Percentiles rank a stretch among this genome's conserved stretches.
Conservation (phyloP, 257 asterid genomes). For the Gardenia jasminoides region DNA sequence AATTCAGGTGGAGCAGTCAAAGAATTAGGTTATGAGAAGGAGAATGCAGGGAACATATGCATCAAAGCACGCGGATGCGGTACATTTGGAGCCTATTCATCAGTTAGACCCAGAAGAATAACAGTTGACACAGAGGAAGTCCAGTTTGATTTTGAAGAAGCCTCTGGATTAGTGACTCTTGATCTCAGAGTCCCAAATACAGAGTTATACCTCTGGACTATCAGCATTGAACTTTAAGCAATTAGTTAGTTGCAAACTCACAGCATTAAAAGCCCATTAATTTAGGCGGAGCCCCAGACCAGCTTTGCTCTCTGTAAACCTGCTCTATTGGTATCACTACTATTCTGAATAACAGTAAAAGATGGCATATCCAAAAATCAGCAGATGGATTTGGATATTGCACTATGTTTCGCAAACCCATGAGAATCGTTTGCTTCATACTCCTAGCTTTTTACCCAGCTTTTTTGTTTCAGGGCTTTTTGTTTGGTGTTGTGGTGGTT, state of each 20-base stretch:
- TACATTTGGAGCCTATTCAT: constrained; percentile 69
- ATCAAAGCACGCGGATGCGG: constrained; percentile 71
- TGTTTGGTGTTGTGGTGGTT: too few relatives aligned
- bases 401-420: too few relatives aligned
- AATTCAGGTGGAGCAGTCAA: constrained; percentile 88
- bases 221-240: constrained; percentile 49
- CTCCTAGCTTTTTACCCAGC: too few relatives aligned
- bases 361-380: background rate
- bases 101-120: constrained; percentile 53
- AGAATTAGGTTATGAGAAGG: constrained; percentile 43
- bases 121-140: constrained; percentile 46
- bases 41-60: constrained; percentile 32
- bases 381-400: background rate
- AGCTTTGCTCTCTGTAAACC: too few relatives aligned
- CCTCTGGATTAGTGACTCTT: constrained; percentile 47
- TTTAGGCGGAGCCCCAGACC: too few relatives aligned
- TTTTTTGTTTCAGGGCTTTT: too few relatives aligned
- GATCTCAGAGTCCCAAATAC: constrained; percentile 39
- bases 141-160: constrained; percentile 58
- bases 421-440: too few relatives aligned
- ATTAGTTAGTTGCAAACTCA: background rate
- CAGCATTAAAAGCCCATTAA: background rate
- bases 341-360: background rate
- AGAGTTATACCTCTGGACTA: constrained; percentile 66
- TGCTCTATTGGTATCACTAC: background rate